Evolutionary conservation across 345 rosid genomes (phyloP).

Genomic region (Linum lewisii): DNA sequence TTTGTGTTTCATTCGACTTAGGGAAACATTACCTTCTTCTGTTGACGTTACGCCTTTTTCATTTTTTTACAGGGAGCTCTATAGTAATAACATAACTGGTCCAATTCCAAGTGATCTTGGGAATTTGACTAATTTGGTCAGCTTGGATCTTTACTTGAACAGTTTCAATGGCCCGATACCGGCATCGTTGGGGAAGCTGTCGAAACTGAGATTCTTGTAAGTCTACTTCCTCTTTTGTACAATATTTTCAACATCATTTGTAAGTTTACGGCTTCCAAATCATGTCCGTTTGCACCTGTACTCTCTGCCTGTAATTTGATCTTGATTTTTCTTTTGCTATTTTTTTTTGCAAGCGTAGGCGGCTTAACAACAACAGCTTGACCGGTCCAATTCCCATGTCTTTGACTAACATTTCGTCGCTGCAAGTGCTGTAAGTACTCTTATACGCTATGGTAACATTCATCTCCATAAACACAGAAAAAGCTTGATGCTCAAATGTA

Average conservation of each 20-base stretch:
- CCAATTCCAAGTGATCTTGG: conserved; percentile 90
- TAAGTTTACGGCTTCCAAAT: neutral
- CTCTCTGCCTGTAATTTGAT: neutral
- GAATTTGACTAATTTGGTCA: conserved; percentile 85
- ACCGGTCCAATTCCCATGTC: conserved; percentile 79
- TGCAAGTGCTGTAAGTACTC: conserved; percentile 86
- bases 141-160: conserved; percentile 98
- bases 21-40: neutral
- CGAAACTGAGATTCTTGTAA: conserved; percentile 92
- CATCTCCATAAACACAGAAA: neutral
- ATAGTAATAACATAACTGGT: conserved; percentile 88
- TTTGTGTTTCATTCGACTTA: too few relatives aligned
- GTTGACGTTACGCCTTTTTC: neutral
- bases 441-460: conserved; percentile 1
- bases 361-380: conserved; percentile 94
- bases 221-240: conserved; percentile 18
- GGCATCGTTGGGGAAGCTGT: conserved; percentile 68
- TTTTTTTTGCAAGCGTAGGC: conserved; percentile 58
- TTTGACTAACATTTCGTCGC: conserved; percentile 73
- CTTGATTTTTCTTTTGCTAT: conserved; percentile 8
- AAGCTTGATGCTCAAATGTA: conserved; percentile 1
- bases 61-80: conserved; percentile 71
- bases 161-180: conserved; percentile 88
- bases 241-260: neutral
- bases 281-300: neutral